Conservation (phyloP, 306 rosid species). For the Cucumis hystrix region DNA sequence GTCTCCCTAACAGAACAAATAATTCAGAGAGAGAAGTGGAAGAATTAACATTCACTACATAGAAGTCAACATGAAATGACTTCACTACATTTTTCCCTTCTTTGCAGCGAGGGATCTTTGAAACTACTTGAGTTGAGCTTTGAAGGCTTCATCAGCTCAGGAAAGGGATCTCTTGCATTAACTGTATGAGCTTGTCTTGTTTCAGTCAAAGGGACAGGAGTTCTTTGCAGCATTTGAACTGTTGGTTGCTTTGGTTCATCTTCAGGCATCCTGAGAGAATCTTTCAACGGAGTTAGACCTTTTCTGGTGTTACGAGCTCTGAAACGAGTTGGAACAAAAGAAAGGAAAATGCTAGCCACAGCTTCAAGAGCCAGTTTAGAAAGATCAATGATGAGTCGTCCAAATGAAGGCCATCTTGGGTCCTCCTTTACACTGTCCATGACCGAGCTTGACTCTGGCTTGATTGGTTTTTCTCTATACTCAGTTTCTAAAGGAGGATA, state of each 20-base stretch:
- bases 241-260: conserved; percentile 30
- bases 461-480: conserved; percentile 33
- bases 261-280: conserved; percentile 71
- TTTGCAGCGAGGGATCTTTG: conserved; percentile 64
- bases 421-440: conserved; percentile 56
- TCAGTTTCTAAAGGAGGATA: conserved; percentile 29
- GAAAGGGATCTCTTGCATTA: conserved; percentile 34
- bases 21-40: too few relatives aligned
- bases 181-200: conserved; percentile 41
- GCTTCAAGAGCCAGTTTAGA: conserved; percentile 65
- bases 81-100: too few relatives aligned
- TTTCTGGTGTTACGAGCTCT: conserved; percentile 21
- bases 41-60: too few relatives aligned
- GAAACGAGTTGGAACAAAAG: conserved; percentile 47
- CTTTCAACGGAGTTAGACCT: conserved; percentile 68
- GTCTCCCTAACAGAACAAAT: too few relatives aligned
- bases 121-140: conserved; percentile 65
- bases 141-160: conserved; percentile 52
- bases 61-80: too few relatives aligned
- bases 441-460: conserved; percentile 25
- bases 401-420: conserved; percentile 93
- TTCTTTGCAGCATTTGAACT: conserved; percentile 35
- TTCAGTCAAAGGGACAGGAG: conserved; percentile 36
- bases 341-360: conserved; percentile 30
- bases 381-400: conserved; percentile 67